Base-by-base conservation (phyloP, 345 rosid species). In the Pistacia vera region DNA sequence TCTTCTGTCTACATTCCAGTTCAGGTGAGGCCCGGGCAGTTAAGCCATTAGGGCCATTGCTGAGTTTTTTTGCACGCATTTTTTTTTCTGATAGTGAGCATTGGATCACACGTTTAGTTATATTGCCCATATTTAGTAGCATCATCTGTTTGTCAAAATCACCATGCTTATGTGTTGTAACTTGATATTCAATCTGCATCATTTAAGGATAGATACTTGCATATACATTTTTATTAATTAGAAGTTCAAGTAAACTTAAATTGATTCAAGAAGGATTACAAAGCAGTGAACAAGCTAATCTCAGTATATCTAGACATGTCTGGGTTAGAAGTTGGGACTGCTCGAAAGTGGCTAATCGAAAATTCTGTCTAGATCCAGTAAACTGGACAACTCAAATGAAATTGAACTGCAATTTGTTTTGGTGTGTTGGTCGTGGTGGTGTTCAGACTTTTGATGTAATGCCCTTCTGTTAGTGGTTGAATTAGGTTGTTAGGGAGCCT, bases 1-100 rank as follows among this genome's bases (percentile, higher is more conserved):
- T 93, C 97, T 67, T 91, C 87, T 75, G 83, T 92, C 79, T 92
- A 92, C 88, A 84, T 96, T 75, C 97, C 97, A 49, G 10, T 85
- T 74, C 91, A 92, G 95, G 98, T 91, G 75, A 81, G 87, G 77
- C 72, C 64, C 76, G 48, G 75, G 69, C 73, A 52, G 18, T 48
- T 36, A 41, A 58, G 63, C 75, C 64, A 56, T 76, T 77, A 30
- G 65, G 62, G 63, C 76, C 58, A 66, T 68, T 71, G 36, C 51
- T 41, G 60, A 51, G 30, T 74, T 76, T 68, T 9, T 75, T 36
- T 49, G 49, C 59, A 51, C 22, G 7, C 7, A 33, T 71, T 63
- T 36, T 30, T 65, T 6, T 4, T 38, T 22, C 20, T 41, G 18
- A 16, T 54, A 14, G 57, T 54, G 57, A 4, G 16, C 18, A 54